These are phyloP conservation scores for Tulasnella sp. DNA, from an alignment of 768 basidiomycete species.

Conservation along the genomic window DNA sequence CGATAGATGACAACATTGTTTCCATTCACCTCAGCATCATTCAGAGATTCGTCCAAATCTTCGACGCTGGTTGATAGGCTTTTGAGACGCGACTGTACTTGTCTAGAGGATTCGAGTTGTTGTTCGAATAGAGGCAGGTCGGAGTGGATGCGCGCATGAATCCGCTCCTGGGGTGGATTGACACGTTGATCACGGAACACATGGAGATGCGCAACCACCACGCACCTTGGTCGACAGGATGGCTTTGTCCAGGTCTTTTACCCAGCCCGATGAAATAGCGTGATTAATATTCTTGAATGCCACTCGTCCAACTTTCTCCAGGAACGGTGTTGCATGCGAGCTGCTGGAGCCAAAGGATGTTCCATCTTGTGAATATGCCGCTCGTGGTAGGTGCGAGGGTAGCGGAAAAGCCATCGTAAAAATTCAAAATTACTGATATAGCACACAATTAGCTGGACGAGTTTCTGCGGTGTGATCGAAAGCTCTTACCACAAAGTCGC, in stretches of 20 bases:
- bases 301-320: constrained; percentile 55
- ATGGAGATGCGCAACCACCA: constrained; percentile 3
- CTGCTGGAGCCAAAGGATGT: constrained; percentile 15
- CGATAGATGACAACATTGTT: background rate
- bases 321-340: constrained; percentile 26
- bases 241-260: constrained; percentile 56
- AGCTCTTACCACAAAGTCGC: too few relatives aligned
- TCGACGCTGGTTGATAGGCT: constrained; percentile 44
- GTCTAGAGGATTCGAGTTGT: constrained; percentile 49
- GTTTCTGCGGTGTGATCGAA: background rate
- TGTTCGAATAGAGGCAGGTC: constrained; percentile 51
- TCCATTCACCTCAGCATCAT: constrained; percentile 48
- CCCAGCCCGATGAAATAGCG: constrained; percentile 52
- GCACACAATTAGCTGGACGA: background rate
- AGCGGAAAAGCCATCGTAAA: constrained; percentile 56
- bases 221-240: constrained; percentile 60
- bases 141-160: constrained; percentile 59
- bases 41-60: constrained; percentile 37
- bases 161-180: constrained; percentile 38
- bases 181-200: constrained; percentile 1
- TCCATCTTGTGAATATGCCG: constrained; percentile 40
- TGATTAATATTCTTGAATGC: constrained; percentile 47
- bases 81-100: constrained; percentile 47
- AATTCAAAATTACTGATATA: background rate
- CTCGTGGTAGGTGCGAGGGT: constrained; percentile 60